phyloP scores from a whole-genome alignment of 495 filamentous ascomycete species.

The Xylaria grammica region DNA sequence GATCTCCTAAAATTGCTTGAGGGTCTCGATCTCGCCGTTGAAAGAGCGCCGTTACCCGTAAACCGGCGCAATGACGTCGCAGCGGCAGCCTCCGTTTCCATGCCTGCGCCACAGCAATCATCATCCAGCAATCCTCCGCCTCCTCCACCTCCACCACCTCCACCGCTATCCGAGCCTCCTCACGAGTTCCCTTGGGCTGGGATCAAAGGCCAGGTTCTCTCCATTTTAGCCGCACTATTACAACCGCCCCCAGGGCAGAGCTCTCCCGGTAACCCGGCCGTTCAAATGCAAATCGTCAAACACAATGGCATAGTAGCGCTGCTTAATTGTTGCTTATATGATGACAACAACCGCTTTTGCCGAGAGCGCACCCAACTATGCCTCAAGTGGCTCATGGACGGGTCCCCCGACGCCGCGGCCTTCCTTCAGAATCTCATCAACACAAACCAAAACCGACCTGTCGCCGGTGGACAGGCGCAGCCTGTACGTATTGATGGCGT shows the following conservation, averaged over 20 bases:
- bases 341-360: constrained; percentile 88
- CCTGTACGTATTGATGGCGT: constrained; percentile 51
- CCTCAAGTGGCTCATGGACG: constrained; percentile 86
- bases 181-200: constrained; percentile 92
- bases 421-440: constrained; percentile 68
- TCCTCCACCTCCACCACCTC: constrained; percentile 58
- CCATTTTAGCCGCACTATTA: constrained; percentile 83
- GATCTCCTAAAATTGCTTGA: constrained; percentile 85
- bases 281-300: constrained; percentile 83
- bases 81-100: constrained; percentile 38
- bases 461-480: constrained; percentile 19
- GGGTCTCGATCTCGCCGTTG: constrained; percentile 83
- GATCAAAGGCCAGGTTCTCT: constrained; percentile 88
- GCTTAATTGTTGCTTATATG: constrained; percentile 84
- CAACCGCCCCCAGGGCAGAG: constrained; percentile 55
- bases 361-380: constrained; percentile 91
- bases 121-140: constrained; percentile 50
- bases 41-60: constrained; percentile 66
- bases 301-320: constrained; percentile 83
- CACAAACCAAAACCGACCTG: constrained; percentile 26
- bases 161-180: constrained; percentile 75
- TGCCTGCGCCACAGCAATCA: constrained; percentile 43
- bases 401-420: constrained; percentile 77
- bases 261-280: constrained; percentile 71
- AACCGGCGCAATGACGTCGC: constrained; percentile 36